Percentiles rank a stretch among this genome's conserved stretches.
phyloP scores from a whole-genome alignment of 2,329 filamentous ascomycete species.

The Alternaria tenuissima region DNA sequence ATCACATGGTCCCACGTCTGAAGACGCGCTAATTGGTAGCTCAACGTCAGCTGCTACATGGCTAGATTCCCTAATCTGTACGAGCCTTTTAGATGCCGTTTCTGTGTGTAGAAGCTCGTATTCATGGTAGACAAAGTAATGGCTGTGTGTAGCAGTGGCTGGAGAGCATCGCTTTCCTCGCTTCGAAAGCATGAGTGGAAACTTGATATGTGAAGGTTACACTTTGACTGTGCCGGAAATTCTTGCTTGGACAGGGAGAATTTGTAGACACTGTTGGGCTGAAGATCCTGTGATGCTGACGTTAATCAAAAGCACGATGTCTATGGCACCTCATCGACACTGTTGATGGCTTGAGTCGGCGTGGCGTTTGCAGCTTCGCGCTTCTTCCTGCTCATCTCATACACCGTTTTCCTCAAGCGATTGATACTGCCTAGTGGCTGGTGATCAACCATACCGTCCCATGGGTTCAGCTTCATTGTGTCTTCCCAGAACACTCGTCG shows the following conservation, averaged over 20 bases:
- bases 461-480: conserved; percentile 38
- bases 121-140: not conserved
- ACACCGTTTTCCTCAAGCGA: conserved; percentile 34
- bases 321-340: conserved; percentile 34
- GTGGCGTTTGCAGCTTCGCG: conserved; percentile 34
- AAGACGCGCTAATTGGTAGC: not conserved
- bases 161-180: not conserved
- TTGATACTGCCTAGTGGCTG: conserved; percentile 40
- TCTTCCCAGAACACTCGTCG: conserved; percentile 43
- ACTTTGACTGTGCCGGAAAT: not conserved
- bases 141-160: not conserved
- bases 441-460: conserved; percentile 38
- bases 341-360: conserved; percentile 15
- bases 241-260: not conserved
- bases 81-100: not conserved
- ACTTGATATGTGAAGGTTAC: not conserved
- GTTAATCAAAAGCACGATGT: not conserved
- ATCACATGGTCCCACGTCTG: conserved; percentile 9
- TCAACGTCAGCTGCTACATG: not conserved
- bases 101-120: not conserved
- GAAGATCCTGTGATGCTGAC: not conserved
- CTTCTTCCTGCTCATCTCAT: conserved; percentile 39
- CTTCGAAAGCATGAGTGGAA: not conserved
- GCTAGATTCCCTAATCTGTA: not conserved
- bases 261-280: not conserved